Base-by-base conservation (phyloP, 495 filamentous ascomycete species). In the Xylaria nigripes region DNA sequence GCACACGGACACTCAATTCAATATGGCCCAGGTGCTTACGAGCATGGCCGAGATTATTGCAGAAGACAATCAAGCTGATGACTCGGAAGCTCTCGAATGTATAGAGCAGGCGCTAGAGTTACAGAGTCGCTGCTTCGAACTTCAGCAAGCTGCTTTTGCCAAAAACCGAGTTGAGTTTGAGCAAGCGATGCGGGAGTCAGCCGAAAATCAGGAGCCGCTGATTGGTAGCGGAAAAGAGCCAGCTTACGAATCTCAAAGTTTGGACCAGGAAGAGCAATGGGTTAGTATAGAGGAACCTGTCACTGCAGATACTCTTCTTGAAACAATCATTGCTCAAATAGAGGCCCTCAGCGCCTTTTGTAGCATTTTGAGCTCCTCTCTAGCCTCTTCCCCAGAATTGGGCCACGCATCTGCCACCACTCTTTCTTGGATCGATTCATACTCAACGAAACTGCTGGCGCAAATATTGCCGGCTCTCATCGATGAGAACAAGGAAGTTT, bases 1-100 rank as follows among this genome's bases (percentile, higher is more conserved):
- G 16, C 86, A 84, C 63, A 64, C 81, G 3, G 83, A 89, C 66
- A 72, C 76, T 4, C 70, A 86, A 3, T 89, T 87, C 72, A 89
- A 89, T 61, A 84, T 78, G 9, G 54, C 64, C 9, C 85, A 87
- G 68, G 84, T 86, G 15, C 71, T 87, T 19, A 84, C 80, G 5
- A 81, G 78, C 51, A 69, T 87, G 23, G 83, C 83, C 6, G 85
- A 89, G 65, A 62, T 68, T 3, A 62, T 83, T 4, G 71, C 76
- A 2, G 78, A 83, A 38, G 76, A 78, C 7, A 68, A 73, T 19
- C 65, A 69, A 21, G 62, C 68, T 10, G 60, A 65, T 44, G 73
- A 54, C 1, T 47, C 21, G 1, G 45, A 61, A 42, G 63, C 63
- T 1, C 16, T 62, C 13, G 50, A 60, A 6, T 68, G 79, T 12